These are phyloP conservation scores for Cryphonectria nitschkei DNA, from an alignment of 2,329 filamentous ascomycete genomes.

Conservation along the genomic window DNA sequence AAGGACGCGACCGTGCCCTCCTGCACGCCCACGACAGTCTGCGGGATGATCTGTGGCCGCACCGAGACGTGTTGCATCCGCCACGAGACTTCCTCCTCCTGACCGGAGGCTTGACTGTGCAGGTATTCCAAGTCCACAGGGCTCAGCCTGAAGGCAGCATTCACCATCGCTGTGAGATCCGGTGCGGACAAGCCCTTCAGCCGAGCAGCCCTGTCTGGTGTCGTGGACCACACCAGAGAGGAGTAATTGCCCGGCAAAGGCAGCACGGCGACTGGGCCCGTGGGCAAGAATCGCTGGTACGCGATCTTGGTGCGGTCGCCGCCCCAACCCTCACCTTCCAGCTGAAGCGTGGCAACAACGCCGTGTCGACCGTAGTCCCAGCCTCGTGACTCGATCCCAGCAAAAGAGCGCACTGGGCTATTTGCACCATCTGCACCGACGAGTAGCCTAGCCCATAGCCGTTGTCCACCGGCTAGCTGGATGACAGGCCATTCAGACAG, in stretches of 20 bases:
- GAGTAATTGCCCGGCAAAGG: conserved; percentile 83
- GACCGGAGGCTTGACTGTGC: conserved; percentile 63
- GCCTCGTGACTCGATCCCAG: conserved; percentile 80
- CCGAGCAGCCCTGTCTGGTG: conserved; percentile 74
- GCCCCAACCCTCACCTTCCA: conserved; percentile 64
- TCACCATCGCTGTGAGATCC: conserved; percentile 86
- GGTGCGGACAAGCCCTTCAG: conserved; percentile 74
- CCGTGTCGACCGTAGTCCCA: conserved; percentile 95
- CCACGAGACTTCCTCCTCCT: conserved; percentile 83
- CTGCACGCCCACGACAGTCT: conserved; percentile 71
- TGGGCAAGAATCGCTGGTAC: conserved; percentile 93
- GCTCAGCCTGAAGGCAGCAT: conserved; percentile 85
- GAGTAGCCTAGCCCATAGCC: conserved; percentile 79
- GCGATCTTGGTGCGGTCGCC: conserved; percentile 69
- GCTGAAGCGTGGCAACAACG: conserved; percentile 83
- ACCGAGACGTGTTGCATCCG: conserved; percentile 71
- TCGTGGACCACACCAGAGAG: conserved; percentile 94
- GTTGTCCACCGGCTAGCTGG: conserved; percentile 67
- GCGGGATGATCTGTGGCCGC: conserved; percentile 61
- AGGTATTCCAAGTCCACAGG: conserved; percentile 82
- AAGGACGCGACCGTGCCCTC: conserved; percentile 83
- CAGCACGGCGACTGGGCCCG: conserved; percentile 87
- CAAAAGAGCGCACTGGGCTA: conserved; percentile 88
- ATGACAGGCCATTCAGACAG: conserved; percentile 88
- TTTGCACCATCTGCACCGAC: conserved; percentile 95